Conservation (phyloP, 768 basidiomycete species). For the Sporobolomyces pararoseus region DNA sequence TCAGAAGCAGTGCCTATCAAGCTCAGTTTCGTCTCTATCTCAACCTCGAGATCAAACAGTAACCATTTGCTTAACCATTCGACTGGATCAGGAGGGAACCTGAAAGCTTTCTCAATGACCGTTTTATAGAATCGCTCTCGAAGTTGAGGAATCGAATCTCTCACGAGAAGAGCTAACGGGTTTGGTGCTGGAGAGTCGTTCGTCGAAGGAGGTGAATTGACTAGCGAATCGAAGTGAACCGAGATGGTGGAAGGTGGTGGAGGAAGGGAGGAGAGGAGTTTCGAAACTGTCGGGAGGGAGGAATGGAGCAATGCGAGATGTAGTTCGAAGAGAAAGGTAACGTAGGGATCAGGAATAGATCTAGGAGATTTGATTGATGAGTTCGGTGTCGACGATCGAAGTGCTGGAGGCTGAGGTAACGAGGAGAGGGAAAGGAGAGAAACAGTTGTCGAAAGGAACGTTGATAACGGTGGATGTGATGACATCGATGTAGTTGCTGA, state of each 20-base stretch:
- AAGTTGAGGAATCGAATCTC: neutral
- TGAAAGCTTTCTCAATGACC: neutral
- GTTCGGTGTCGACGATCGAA: neutral
- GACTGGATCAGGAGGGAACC: slow-evolving; percentile 20
- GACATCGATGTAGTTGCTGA: neutral
- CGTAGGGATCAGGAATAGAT: neutral
- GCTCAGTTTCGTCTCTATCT: neutral
- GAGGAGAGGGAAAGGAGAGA: neutral
- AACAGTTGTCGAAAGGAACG: slow-evolving; percentile 11
- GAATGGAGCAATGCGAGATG: slow-evolving; percentile 13
- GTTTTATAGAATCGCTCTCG: neutral
- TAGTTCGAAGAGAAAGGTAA: slow-evolving; percentile 16
- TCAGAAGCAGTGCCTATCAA: too few relatives aligned
- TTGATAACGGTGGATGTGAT: neutral
- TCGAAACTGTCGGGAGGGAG: neutral
- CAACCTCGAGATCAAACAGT: slow-evolving; percentile 26
- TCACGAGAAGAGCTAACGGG: neutral
- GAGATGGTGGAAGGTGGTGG: neutral
- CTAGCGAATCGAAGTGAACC: neutral
- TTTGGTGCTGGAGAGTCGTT: neutral
- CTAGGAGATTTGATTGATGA: neutral
- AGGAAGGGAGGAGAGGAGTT: neutral
- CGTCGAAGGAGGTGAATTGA: too few relatives aligned
- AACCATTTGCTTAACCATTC: slow-evolving; percentile 19
- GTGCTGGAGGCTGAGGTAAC: neutral